Percentiles rank a stretch among this genome's conserved stretches.
Evolutionary conservation across 2,329 filamentous ascomycete species (phyloP).

Genomic region (Nectriaceae sp.): DNA sequence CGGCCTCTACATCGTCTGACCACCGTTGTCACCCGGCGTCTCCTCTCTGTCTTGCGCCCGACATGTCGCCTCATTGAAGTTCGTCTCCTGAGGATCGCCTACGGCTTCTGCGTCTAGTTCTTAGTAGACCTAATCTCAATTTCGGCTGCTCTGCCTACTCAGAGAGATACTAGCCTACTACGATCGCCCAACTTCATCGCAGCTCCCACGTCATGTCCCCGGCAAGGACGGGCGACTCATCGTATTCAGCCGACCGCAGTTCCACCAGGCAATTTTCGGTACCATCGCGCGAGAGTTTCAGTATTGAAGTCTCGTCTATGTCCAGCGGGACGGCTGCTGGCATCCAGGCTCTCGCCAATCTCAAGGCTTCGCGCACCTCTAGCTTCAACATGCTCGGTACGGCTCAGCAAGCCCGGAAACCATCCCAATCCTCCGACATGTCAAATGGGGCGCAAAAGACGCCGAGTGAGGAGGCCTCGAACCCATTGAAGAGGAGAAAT

Average conservation of each 20-base stretch:
- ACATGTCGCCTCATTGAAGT: constrained; percentile 24
- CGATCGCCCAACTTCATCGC: constrained; percentile 22
- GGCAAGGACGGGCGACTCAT: constrained; percentile 56
- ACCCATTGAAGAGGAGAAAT: constrained; percentile 62
- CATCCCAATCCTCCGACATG: constrained; percentile 55
- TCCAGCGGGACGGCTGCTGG: constrained; percentile 41
- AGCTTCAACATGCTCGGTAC: constrained; percentile 53
- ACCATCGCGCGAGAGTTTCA: constrained; percentile 49
- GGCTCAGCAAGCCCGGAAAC: constrained; percentile 55
- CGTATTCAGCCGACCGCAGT: constrained; percentile 42
- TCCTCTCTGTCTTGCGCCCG: constrained; percentile 12
- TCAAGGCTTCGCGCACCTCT: constrained; percentile 49
- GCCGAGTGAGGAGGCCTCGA: constrained; percentile 53
- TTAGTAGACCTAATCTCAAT: constrained; percentile 1
- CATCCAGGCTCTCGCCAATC: constrained; percentile 54
- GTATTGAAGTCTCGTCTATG: constrained; percentile 49
- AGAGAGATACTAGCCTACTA: constrained; percentile 14
- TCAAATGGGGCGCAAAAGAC: constrained; percentile 49
- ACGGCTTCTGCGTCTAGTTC: constrained; percentile 3
- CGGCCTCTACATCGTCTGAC: constrained; percentile 21
- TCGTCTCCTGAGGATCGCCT: constrained; percentile 9
- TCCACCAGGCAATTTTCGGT: constrained; percentile 47
- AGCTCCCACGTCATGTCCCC: constrained; percentile 48
- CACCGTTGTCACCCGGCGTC: not conserved
- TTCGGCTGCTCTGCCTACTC: constrained; percentile 3